A percentile compares a stretch with the other conserved stretches of the same genome.
Conservation (phyloP, 805 yeast species). For the Myxozyma mucilagina region DNA sequence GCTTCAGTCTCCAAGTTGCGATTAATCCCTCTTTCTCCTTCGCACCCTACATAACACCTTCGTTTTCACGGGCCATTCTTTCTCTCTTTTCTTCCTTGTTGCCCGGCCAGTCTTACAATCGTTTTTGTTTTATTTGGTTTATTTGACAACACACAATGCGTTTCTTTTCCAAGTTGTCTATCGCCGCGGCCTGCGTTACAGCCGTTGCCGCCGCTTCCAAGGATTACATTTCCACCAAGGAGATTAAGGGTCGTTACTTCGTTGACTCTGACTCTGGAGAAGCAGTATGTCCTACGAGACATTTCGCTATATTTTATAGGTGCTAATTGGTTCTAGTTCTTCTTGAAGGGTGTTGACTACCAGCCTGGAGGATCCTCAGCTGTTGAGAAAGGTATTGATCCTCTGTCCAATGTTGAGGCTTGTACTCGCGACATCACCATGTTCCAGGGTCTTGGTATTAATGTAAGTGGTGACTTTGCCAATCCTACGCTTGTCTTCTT, state of each 20-base stretch:
- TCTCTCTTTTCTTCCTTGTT: neutral
- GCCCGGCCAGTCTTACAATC: neutral
- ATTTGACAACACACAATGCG: neutral
- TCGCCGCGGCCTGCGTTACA: slow-evolving; percentile 6
- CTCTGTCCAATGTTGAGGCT: slow-evolving; percentile 65
- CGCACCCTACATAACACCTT: too few species aligned
- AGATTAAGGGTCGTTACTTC: slow-evolving; percentile 68
- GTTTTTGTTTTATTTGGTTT: neutral
- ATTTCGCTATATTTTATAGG: too few species aligned
- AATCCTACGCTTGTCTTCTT: neutral
- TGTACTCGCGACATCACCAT: slow-evolving; percentile 83
- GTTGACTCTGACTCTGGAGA: slow-evolving; percentile 70
- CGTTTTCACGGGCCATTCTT: neutral
- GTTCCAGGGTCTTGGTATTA: slow-evolving; percentile 82
- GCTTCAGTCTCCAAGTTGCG: too few species aligned
- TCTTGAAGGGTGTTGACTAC: slow-evolving; percentile 84
- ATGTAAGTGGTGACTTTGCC: slow-evolving; percentile 38
- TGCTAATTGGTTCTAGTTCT: slow-evolving; percentile 50
- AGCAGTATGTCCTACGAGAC: slow-evolving; percentile 51
- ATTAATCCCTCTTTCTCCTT: too few species aligned
- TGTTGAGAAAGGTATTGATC: slow-evolving; percentile 52
- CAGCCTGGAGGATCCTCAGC: slow-evolving; percentile 95
- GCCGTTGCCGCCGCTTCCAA: slow-evolving; percentile 12
- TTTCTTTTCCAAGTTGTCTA: slow-evolving; percentile 13
- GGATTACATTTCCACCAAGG: slow-evolving; percentile 59